These are phyloP conservation scores for Wallacemonas rigidus DNA, from an alignment of 208 protist species.

Conservation along the genomic window DNA sequence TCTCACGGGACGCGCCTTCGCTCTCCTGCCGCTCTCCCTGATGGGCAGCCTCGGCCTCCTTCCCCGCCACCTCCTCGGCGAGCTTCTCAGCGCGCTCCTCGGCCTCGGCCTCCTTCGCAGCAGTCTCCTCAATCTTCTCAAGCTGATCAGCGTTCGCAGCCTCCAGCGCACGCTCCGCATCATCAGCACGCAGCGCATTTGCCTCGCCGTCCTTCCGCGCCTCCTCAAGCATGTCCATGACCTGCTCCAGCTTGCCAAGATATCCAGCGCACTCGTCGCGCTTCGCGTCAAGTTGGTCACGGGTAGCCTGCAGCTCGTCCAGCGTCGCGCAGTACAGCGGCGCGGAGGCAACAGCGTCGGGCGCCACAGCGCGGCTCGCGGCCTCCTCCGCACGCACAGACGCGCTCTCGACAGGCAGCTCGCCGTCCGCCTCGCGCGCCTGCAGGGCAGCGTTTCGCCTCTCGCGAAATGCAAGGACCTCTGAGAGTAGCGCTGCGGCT, in stretches of 20 bases:
- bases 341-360: too few relatives aligned
- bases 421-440: conserved; percentile 28
- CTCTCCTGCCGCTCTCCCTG: too few relatives aligned
- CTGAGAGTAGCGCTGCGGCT: not conserved
- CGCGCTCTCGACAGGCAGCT: conserved; percentile 26
- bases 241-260: too few relatives aligned
- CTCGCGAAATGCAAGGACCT: conserved; percentile 16
- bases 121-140: conserved; percentile 16
- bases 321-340: too few relatives aligned
- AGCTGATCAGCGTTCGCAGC: conserved; percentile 21
- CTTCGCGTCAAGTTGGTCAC: too few relatives aligned
- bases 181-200: too few relatives aligned
- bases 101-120: conserved; percentile 11
- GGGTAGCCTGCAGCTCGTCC: too few relatives aligned
- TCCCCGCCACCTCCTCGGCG: conserved; percentile 11
- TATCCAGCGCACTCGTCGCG: too few relatives aligned
- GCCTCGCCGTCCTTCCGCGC: too few relatives aligned
- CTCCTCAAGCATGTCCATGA: too few relatives aligned
- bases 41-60: conserved; percentile 6
- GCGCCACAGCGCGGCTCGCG: too few relatives aligned
- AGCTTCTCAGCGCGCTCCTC: conserved; percentile 23
- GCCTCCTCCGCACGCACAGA: conserved; percentile 23
- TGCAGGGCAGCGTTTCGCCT: conserved; percentile 37
- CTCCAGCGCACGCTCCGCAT: not conserved
- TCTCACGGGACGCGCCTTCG: too few relatives aligned